Base-by-base conservation (phyloP, 73 alveolate species). In the Uronychia setigera region DNA sequence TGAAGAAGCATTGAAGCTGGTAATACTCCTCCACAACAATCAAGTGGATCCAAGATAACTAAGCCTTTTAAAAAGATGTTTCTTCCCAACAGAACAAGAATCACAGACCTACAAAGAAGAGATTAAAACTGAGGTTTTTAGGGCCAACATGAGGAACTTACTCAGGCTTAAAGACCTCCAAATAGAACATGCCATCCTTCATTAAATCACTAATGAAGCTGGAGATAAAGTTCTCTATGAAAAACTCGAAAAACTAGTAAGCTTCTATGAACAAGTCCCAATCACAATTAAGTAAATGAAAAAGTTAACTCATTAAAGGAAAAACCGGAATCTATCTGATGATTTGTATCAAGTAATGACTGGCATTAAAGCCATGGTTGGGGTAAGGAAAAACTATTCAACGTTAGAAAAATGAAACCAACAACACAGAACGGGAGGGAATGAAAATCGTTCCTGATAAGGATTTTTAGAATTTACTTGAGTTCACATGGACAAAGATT, bases 401-500 rank as follows among this genome's bases (percentile, higher is more conserved):
- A n/a, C n/a, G 19, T 19, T 46, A 19, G 67, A 46, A 46, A 19
- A 11, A 46, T 5, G 19, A 46, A 19, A 46, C 67, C 19, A 19
- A 46, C 19, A 5, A 19, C 67, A 46, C n/a, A 46, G 67, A 46
- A 19, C 67, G 5, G n/a, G n/a, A 25, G 31, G 26, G 32, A 34
- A 75, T 31, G 26, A 27, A 78, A 32, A n/a, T n/a, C n/a, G n/a
- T n/a, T n/a, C n/a, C n/a, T n/a, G 59, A 59, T 75, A 34, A 78
- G 32, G 84, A 82, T 5, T 1, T 76, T 28, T 82, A 82, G n/a
- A 33, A 34, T 31, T 76, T 88, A 35, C 83, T 88, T 0, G 94
- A 88, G 74, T 82, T 80, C 57, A 82, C 79, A 9, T 77, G 88
- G 84, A 78, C 74, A 1, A 88, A 88, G 59, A 81, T 88, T 0